Evolutionary conservation across 495 filamentous ascomycete genomes (phyloP).

Genomic region (Xanthoparmelia taractica): DNA sequence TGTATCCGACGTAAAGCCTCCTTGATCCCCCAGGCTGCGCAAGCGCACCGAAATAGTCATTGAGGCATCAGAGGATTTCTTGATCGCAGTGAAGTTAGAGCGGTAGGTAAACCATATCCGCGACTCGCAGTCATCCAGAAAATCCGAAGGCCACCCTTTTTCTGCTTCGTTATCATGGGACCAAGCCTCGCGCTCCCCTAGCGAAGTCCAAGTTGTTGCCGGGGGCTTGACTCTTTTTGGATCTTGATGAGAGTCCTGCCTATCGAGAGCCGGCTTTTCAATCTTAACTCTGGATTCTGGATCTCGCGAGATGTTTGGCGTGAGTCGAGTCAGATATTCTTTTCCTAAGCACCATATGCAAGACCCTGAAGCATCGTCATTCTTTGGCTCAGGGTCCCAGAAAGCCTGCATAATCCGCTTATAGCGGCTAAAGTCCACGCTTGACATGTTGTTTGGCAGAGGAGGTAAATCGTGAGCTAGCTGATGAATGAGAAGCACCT

Average conservation of each 20-base stretch:
- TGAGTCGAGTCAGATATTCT: conserved; percentile 51
- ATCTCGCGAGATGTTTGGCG: not conserved
- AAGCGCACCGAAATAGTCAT: conserved; percentile 84
- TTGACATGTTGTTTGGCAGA: conserved; percentile 43
- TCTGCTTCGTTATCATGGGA: conserved; percentile 5
- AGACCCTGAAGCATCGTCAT: conserved; percentile 59
- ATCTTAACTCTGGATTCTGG: not conserved
- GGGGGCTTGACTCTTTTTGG: not conserved
- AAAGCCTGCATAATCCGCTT: conserved; percentile 86
- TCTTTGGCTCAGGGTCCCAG: conserved; percentile 89
- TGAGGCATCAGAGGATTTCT: conserved; percentile 64
- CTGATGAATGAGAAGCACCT: not conserved
- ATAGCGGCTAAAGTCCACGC: conserved; percentile 55
- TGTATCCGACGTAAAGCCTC: conserved; percentile 85
- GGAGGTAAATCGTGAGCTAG: not conserved
- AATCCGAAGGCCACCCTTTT: conserved; percentile 72
- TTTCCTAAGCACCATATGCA: conserved; percentile 86
- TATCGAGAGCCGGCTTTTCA: conserved; percentile 1
- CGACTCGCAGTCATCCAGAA: conserved; percentile 89
- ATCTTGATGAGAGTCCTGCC: conserved; percentile 1
- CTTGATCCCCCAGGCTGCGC: conserved; percentile 68
- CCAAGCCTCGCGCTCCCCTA: not conserved
- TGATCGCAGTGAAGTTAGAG: conserved; percentile 75
- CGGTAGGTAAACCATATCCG: conserved; percentile 96
- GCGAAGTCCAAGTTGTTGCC: not conserved